phyloP scores from a whole-genome alignment of 805 yeast species.

The Kazachstania africana region DNA sequence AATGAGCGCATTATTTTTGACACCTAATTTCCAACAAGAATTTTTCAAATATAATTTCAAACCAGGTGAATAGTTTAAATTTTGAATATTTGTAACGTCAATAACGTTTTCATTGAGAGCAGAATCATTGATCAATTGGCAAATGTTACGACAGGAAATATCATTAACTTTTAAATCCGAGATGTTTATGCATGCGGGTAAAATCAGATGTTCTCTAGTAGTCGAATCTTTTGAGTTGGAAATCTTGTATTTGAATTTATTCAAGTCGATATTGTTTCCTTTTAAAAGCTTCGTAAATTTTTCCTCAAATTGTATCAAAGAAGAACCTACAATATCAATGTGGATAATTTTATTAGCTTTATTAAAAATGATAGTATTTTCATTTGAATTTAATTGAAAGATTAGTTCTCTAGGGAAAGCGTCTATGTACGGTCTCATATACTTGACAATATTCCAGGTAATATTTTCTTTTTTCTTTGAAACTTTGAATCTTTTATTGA shows the following conservation, averaged over 20 bases:
- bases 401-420: conserved; percentile 26
- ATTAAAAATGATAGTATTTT: conserved; percentile 22
- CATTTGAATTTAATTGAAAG: conserved; percentile 28
- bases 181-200: conserved; percentile 14
- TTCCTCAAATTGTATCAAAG: conserved; percentile 1
- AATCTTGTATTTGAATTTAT: conserved; percentile 5
- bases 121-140: conserved; percentile 9
- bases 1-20: conserved; percentile 9
- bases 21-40: conserved; percentile 17
- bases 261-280: conserved; percentile 4
- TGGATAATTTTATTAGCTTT: conserved; percentile 17
- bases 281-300: conserved; percentile 1
- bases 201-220: conserved; percentile 5
- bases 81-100: conserved; percentile 3
- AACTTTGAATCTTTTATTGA: neutral
- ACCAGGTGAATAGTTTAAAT: conserved; percentile 7
- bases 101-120: conserved; percentile 7
- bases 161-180: conserved; percentile 12
- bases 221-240: conserved; percentile 1
- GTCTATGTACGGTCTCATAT: conserved; percentile 37
- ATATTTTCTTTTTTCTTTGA: neutral
- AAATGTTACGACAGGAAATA: conserved; percentile 9
- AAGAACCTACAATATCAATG: conserved; percentile 8
- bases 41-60: conserved; percentile 11
- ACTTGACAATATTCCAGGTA: conserved; percentile 18